phyloP scores from a whole-genome alignment of 768 basidiomycete species.

The Leccinum rimulosum region DNA sequence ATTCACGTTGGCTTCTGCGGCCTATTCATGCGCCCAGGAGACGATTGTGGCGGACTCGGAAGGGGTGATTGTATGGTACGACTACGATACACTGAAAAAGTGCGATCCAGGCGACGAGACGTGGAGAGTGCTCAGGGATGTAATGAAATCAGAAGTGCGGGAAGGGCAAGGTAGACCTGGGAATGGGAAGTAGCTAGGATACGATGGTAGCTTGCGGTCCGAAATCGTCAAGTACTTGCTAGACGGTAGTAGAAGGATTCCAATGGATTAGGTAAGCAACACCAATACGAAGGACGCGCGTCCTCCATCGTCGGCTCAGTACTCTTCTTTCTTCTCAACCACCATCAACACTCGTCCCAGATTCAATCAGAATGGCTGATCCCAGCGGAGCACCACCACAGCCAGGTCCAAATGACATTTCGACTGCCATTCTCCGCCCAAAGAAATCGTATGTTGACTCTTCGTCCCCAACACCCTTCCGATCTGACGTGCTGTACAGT shows the following conservation, averaged over 20 bases:
- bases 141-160: conserved; percentile 20
- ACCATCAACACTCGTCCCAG: conserved; percentile 8
- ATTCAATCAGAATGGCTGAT: conserved; percentile 54
- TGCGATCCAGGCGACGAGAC: conserved; percentile 56
- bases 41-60: conserved; percentile 64
- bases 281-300: conserved; percentile 29
- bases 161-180: conserved; percentile 9
- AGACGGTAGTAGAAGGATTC: conserved; percentile 12
- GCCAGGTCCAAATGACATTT: conserved; percentile 85
- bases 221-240: background rate
- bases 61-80: conserved; percentile 72
- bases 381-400: conserved; percentile 81
- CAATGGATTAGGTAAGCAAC: conserved; percentile 18
- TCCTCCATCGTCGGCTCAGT: conserved; percentile 15
- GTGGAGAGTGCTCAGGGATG: conserved; percentile 32
- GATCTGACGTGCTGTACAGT: conserved; percentile 42
- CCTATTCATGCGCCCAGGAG: conserved; percentile 64
- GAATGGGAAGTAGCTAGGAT: background rate
- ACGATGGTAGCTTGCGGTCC: background rate
- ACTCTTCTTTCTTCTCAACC: conserved; percentile 12
- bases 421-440: conserved; percentile 92
- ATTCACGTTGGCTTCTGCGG: conserved; percentile 50
- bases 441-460: conserved; percentile 90
- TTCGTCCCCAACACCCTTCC: conserved; percentile 7
- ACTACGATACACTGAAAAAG: conserved; percentile 66